Conservation (phyloP, 139 green algal genomes). For the Diplosphaera chodatii region DNA sequence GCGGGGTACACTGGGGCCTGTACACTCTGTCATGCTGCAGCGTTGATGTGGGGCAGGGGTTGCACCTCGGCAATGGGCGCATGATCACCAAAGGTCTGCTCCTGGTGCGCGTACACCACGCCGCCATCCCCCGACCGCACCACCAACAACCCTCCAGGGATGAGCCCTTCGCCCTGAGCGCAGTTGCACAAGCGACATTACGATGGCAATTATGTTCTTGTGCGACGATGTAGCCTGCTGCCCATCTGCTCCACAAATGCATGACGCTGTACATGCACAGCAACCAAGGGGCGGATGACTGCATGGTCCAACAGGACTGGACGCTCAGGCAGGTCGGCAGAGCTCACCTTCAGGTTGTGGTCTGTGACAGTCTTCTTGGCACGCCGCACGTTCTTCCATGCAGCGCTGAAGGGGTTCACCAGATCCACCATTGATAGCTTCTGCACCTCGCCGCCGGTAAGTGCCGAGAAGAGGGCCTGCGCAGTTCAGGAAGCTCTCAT, state of each 20-base stretch:
- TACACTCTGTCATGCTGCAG: too few species aligned
- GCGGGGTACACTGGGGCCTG: too few species aligned
- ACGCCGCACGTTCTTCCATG: conserved; percentile 15
- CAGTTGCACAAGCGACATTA: too few species aligned
- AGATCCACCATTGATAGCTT: conserved; percentile 10
- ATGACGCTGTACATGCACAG: too few species aligned
- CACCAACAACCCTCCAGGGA: conserved; percentile 16
- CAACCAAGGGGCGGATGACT: not conserved
- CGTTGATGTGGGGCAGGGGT: too few species aligned
- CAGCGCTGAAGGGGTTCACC: conserved; percentile 25
- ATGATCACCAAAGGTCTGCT: conserved; percentile 39
- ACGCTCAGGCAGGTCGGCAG: not conserved
- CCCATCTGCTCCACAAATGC: too few species aligned
- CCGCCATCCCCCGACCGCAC: conserved; percentile 15
- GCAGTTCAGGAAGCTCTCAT: too few species aligned
- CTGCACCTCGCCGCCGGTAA: conserved; percentile 21
- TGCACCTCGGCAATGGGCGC: conserved; percentile 7
- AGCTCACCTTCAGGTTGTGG: conserved; percentile 20
- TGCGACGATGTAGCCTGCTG: too few species aligned
- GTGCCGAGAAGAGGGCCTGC: conserved; percentile 17
- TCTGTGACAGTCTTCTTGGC: conserved; percentile 16
- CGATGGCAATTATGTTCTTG: too few species aligned
- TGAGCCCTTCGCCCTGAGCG: not conserved
- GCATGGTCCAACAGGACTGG: not conserved
- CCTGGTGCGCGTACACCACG: conserved; percentile 19